Percentiles rank a stretch among this genome's conserved stretches.
phyloP scores from a whole-genome alignment of 345 rosid genomes.

The Eucalyptus sp. region DNA sequence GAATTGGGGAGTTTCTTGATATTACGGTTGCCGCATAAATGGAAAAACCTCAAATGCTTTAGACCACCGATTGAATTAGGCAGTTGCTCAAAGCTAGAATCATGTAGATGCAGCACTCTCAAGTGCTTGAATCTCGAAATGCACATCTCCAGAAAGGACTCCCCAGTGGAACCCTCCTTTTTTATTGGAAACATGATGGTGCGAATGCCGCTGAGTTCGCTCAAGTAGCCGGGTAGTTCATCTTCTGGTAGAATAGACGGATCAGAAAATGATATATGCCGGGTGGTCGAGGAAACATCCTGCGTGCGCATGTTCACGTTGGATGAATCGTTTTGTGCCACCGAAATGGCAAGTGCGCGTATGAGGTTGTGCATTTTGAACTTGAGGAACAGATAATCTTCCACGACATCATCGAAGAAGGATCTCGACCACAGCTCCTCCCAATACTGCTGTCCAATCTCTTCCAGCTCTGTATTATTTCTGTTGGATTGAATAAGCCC shows the following conservation, averaged over 20 bases:
- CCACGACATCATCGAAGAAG: conserved; percentile 9
- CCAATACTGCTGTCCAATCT: conserved; percentile 6
- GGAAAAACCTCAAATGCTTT: conserved; percentile 17
- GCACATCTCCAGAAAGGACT: neutral
- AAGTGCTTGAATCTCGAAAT: neutral
- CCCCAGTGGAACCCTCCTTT: neutral
- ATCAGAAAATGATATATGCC: neutral
- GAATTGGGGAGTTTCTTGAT: conserved; percentile 5
- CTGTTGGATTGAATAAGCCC: neutral
- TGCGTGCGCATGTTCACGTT: neutral
- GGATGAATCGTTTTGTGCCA: neutral
- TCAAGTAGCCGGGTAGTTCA: neutral
- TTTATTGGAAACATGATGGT: neutral
- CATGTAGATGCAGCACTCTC: neutral
- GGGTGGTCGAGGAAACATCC: neutral
- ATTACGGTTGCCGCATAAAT: neutral
- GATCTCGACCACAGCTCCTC: conserved; percentile 13
- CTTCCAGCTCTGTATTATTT: neutral
- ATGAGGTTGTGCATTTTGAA: conserved; percentile 22
- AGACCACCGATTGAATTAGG: neutral
- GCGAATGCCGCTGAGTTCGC: neutral
- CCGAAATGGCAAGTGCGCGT: conserved; percentile 9
- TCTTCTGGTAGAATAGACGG: neutral
- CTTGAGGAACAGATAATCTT: neutral
- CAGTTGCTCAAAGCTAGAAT: neutral